Base-by-base conservation (phyloP, 2,329 filamentous ascomycete species). In the Lecanosticta acicola region DNA sequence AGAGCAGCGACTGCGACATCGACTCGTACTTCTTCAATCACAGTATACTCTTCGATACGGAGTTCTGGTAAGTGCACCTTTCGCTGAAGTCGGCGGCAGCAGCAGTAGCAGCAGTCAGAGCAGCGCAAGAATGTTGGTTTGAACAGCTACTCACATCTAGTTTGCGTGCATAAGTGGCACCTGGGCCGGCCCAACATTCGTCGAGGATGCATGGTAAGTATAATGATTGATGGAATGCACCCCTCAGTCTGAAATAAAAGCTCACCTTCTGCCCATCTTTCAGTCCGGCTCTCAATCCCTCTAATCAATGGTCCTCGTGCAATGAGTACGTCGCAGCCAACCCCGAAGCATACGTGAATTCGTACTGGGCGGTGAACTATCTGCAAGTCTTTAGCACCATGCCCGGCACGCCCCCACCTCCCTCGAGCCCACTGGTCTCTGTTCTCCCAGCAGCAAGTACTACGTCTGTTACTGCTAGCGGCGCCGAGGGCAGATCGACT, bases 321-420 rank as follows among this genome's bases (percentile, higher is more conserved):
- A 52, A 60, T 24, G 51, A 51, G 33, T 66, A 49, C 39, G 64
- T 66, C 16, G 49, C 45, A 33, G 57, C 60, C 47, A 64, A 67
- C 48, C 61, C 62, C 7, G 38, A 50, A 3, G 58, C 55, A 16
- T 68, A 66, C 43, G 54, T 46, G 14, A 55, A 65, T 8, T 55
- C 67, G 0, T 71, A 67, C 57, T 71, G 67, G 68, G 56, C 57
- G 14, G 62, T 71, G 50, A 66, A 66, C 46, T 62, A 56, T 13
- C 50, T 71, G 17, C 56, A 60, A 34, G 64, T 71, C 5, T 37
- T 26, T 9, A 41, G 32, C 29, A 40, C 32, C 8, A n/a, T 29
- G 9, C 43, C 37, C 24, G 43, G 43, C 5, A 40, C 29, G 4
- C 38, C 43, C 17, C 36, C 43, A 17, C 36, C 36, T 13, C 10